Conservation (phyloP, 73 alveolate species). For the Symbiodinium pilosum region DNA sequence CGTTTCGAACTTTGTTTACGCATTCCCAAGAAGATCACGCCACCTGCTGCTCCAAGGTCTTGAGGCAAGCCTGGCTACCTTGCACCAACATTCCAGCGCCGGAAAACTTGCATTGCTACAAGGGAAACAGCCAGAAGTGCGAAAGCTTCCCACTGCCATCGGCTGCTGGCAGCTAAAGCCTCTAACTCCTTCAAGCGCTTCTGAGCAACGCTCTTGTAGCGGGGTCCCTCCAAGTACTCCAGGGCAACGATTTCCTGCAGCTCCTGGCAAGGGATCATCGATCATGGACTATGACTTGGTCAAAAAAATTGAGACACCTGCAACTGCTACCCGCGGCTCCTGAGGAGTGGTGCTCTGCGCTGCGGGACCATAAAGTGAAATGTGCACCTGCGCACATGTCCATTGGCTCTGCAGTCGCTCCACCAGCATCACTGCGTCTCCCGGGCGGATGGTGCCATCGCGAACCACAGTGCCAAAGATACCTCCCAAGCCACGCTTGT, state of each 20-base stretch:
- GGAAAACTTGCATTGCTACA: background rate
- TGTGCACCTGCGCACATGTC: background rate
- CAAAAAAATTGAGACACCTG: no score
- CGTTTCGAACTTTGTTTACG: no score
- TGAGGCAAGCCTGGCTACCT: no score
- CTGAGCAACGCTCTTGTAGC: background rate
- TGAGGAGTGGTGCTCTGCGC: background rate
- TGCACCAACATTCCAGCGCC: background rate
- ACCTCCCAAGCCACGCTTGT: background rate
- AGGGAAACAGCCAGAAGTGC: background rate
- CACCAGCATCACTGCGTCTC: background rate
- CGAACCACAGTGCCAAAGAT: background rate
- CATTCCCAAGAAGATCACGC: no score
- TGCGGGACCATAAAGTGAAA: background rate
- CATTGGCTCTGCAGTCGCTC: background rate
- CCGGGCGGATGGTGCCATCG: background rate
- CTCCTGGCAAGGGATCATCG: background rate
- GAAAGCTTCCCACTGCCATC: background rate
- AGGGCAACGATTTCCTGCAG: background rate
- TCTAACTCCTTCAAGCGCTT: background rate
- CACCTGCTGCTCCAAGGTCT: no score
- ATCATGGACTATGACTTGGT: no score
- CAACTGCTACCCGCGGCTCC: background rate
- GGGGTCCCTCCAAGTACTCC: slow-evolving; percentile 12
- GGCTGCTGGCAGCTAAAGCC: background rate